Base-by-base conservation (phyloP, 345 rosid genomes). In the Salix exigua region DNA sequence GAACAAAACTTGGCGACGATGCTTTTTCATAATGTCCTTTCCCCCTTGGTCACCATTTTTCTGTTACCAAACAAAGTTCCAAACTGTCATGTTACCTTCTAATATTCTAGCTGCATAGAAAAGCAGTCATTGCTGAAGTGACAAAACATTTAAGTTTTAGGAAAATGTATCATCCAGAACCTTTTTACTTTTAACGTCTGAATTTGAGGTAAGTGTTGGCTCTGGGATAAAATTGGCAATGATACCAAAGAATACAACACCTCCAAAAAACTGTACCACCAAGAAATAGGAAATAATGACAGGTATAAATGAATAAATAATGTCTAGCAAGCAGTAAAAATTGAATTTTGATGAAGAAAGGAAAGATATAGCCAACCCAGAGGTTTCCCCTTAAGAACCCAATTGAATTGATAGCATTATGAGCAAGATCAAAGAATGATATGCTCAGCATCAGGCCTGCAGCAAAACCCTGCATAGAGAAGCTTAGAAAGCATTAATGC, bases 371-470 rank as follows among this genome's bases (percentile, higher is more conserved):
- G 80, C 96, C 83, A 70, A 93, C 99, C 99, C 99, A 96, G 42
- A 96, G 97, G 83, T 96, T 96, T 50, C 89, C 99, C 79, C 88
- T 96, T 48, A 96, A 86, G 86, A 96, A 96, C 50, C 99, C 99
- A 65, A 95, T 91, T 66, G 99, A 88, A 87, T 96, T 96, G 1
- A 96, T 89, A 46, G 99, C 96, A 86, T 96, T 96, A 85, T 96
- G 98, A 68, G 98, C 99, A 78, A 93, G 88, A 88, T 96, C 99
- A 38, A 96, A 82, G 87, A 96, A 96, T 9, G 99, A 96, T 79
- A 96, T 96, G 85, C 99, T 90, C 85, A 96, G 88, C 99, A 96
- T 96, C 55, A 96, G 83, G 75, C 99, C 99, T 8, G 99, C 91
- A 69, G 99, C 99, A 89, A 96, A 96, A 64, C 98, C 99, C 99